Evolutionary conservation across 345 rosid species (phyloP), one percentile per base, ranked within the genome.

Genomic region (Isatis tinctoria): DNA sequence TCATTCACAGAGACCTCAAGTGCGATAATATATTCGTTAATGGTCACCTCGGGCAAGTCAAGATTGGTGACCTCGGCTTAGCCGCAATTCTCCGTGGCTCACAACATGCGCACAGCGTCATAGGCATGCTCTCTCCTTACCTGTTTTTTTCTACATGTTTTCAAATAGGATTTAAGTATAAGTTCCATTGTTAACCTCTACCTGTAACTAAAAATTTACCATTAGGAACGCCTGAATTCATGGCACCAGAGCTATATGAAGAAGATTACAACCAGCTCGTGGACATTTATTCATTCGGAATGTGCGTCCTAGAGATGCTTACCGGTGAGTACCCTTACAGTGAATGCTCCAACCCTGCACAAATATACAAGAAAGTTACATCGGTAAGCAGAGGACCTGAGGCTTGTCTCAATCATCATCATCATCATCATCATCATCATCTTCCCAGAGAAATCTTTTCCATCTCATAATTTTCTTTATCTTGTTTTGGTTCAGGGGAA

Each of bases 201-300:
- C 12, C 36, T 65, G 12, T 57, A 7, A 61, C 57, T 43, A 51
- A 37, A 37, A 13, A 26, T 57, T 5, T 17, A 39, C 43, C 8
- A n/a, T 63, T 67, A 91, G 98, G 99, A 45, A 95, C 99, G 3
- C 99, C 99, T 11, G 99, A 95, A 33, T 95, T 92, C 80, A 95
- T 95, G 99, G 99, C 99, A 14, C 99, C 98, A 1, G 99, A 95
- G 74, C 79, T 95, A 20, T 95, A 95, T 47, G 98, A 92, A 59
- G 99, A 95, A 83, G 87, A 90, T n/a, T 95, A 95, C 80, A 84
- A 89, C 58, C 90, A 95, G 81, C 96, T 95, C 9, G 97, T 92
- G 0, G 99, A 92, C 68, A 77, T 95, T 44, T 95, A 95, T 64
- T 86, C 99, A 6, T 95, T 95, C 40, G 99, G 99, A 65, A 88